Percentiles rank a stretch among this genome's conserved stretches.
These are phyloP conservation scores for Sporothrix globosa DNA, from an alignment of 2,329 filamentous ascomycete genomes.

Conservation along the genomic window DNA sequence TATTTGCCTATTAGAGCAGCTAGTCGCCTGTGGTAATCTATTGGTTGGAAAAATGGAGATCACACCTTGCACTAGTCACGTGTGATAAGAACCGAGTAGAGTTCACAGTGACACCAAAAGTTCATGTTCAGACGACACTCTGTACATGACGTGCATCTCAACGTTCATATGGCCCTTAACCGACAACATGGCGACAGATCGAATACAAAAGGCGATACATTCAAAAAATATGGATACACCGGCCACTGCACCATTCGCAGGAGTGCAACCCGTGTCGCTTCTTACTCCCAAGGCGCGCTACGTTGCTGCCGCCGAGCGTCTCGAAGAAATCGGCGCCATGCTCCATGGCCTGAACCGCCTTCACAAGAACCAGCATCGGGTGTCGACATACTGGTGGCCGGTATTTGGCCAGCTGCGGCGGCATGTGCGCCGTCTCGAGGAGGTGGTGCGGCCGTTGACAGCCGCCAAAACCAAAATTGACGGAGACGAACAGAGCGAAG, in stretches of 20 bases:
- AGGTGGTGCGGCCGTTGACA: constrained; percentile 42
- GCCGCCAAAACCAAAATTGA: constrained; percentile 39
- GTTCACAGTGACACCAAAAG: not conserved
- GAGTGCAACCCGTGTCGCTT: not conserved
- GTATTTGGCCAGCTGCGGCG: constrained; percentile 73
- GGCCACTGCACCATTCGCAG: not conserved
- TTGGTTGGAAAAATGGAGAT: not conserved
- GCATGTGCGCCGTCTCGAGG: constrained; percentile 59
- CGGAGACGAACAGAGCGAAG: constrained; percentile 1
- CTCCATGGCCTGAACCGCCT: constrained; percentile 77
- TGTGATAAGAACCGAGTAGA: not conserved
- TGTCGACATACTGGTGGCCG: constrained; percentile 73
- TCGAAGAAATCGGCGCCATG: constrained; percentile 54
- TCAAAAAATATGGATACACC: not conserved
- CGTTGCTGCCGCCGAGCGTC: constrained; percentile 38
- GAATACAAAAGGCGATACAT: not conserved
- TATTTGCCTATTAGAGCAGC: not conserved
- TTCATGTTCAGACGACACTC: not conserved
- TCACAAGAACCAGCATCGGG: constrained; percentile 88
- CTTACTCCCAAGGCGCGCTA: constrained; percentile 1
- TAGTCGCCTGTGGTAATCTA: not conserved
- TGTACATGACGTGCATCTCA: not conserved
- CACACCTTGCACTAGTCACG: not conserved
- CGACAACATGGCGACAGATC: constrained; percentile 9
- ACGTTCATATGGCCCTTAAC: not conserved